Evolutionary conservation across 208 protist species (phyloP).

Genomic region (Trypanosoma platydactyli): DNA sequence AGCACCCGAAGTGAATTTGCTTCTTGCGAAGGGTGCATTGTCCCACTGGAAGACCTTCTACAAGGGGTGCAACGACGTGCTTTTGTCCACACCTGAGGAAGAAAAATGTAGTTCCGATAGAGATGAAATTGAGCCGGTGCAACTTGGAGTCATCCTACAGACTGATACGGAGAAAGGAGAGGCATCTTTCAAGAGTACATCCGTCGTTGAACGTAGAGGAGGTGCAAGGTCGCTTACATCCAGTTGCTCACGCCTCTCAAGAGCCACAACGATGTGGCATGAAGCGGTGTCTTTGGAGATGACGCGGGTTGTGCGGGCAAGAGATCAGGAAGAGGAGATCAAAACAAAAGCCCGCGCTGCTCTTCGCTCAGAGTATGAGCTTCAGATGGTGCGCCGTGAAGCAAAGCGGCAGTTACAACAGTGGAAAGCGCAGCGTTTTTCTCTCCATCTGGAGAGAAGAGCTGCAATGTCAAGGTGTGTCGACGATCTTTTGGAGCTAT

Average conservation of each 20-base stretch:
- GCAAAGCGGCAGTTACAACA: constrained; percentile 43
- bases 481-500: constrained; percentile 54
- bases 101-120: not conserved
- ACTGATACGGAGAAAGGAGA: not conserved
- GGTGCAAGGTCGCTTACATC: constrained; percentile 5
- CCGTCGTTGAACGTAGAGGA: not conserved
- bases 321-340: constrained; percentile 30
- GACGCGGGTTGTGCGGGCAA: constrained; percentile 33
- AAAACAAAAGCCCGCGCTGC: constrained; percentile 18
- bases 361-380: constrained; percentile 44
- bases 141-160: not conserved
- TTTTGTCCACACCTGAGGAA: constrained; percentile 44
- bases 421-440: constrained; percentile 58
- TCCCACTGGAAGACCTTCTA: constrained; percentile 65
- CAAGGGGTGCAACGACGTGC: constrained; percentile 49
- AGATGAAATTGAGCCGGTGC: not conserved
- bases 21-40: constrained; percentile 34
- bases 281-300: constrained; percentile 70
- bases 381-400: constrained; percentile 26
- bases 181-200: not conserved
- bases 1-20: constrained; percentile 46
- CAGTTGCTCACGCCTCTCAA: constrained; percentile 45
- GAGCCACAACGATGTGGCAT: constrained; percentile 58
- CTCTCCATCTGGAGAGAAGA: constrained; percentile 44
- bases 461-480: constrained; percentile 45